Percentiles rank a stretch among this genome's conserved stretches.
Evolutionary conservation across 2,329 filamentous ascomycete genomes (phyloP).

Genomic region (Dothideomycetidae sp.): DNA sequence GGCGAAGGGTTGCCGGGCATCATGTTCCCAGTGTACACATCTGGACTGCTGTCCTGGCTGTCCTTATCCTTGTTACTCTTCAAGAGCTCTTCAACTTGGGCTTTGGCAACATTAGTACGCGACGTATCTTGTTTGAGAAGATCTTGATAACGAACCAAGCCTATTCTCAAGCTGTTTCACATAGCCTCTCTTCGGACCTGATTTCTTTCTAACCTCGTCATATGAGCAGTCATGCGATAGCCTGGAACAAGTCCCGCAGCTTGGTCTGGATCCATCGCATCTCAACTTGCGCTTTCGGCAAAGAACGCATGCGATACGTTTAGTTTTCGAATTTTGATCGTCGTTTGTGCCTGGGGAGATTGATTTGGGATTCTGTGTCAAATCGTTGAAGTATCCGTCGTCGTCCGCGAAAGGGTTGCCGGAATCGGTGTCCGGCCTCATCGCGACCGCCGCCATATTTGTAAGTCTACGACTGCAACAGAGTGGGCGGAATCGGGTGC

Average conservation of each 20-base stretch:
- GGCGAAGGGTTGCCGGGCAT: conserved; percentile 2
- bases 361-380: conserved; percentile 31
- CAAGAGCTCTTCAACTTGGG: conserved; percentile 77
- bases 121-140: conserved; percentile 9
- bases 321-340: conserved; percentile 34
- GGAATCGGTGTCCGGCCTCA: not conserved
- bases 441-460: conserved; percentile 1
- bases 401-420: conserved; percentile 17
- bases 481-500: too few species aligned
- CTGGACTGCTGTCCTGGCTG: not conserved
- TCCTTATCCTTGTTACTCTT: conserved; percentile 47
- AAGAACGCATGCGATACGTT: conserved; percentile 87
- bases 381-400: conserved; percentile 43
- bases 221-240: conserved; percentile 78
- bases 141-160: conserved; percentile 51
- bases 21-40: not conserved
- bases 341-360: conserved; percentile 15
- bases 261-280: conserved; percentile 73
- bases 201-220: conserved; percentile 86
- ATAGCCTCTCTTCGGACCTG: conserved; percentile 85
- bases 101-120: conserved; percentile 9
- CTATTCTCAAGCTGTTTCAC: conserved; percentile 88
- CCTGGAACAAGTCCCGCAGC: conserved; percentile 78
- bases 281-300: conserved; percentile 85
- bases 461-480: not conserved